These are phyloP conservation scores for Epichloe scottii DNA, from an alignment of 2,329 filamentous ascomycete genomes.

Conservation along the genomic window DNA sequence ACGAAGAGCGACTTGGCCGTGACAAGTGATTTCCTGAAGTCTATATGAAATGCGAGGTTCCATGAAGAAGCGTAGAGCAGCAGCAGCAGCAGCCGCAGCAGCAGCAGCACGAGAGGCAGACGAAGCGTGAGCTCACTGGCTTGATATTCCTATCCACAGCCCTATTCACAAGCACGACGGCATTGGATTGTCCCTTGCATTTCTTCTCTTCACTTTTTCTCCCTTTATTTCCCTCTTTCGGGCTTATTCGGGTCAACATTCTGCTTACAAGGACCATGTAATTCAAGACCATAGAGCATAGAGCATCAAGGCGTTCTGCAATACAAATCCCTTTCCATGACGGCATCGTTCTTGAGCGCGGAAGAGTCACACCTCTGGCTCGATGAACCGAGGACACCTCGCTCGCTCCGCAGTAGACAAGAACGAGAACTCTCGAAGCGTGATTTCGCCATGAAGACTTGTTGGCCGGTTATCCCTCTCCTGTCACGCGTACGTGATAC, in stretches of 20 bases:
- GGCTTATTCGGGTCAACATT: not conserved
- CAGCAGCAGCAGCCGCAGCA: too few relatives aligned
- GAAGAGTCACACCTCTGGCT: too few relatives aligned
- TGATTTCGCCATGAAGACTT: too few relatives aligned
- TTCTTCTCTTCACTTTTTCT: not conserved
- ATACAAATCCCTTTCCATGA: not conserved
- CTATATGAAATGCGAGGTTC: not conserved
- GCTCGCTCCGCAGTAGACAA: too few relatives aligned
- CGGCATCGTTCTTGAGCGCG: too few relatives aligned
- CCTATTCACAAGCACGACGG: too few relatives aligned
- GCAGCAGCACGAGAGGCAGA: too few relatives aligned
- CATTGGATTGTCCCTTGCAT: not conserved
- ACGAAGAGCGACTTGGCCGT: conserved; percentile 67
- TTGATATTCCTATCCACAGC: not conserved
- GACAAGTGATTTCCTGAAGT: conserved; percentile 29
- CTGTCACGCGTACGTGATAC: too few relatives aligned
- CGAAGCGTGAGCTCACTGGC: not conserved
- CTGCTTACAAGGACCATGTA: not conserved
- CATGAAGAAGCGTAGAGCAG: too few relatives aligned
- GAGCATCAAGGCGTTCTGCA: not conserved
- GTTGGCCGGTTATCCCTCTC: too few relatives aligned
- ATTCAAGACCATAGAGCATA: conserved; percentile 2
- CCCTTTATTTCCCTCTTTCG: not conserved
- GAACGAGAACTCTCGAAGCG: too few relatives aligned
- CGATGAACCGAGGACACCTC: too few relatives aligned